phyloP scores from a whole-genome alignment of 2,329 filamentous ascomycete genomes.

The Chaetomiaceae sp. region DNA sequence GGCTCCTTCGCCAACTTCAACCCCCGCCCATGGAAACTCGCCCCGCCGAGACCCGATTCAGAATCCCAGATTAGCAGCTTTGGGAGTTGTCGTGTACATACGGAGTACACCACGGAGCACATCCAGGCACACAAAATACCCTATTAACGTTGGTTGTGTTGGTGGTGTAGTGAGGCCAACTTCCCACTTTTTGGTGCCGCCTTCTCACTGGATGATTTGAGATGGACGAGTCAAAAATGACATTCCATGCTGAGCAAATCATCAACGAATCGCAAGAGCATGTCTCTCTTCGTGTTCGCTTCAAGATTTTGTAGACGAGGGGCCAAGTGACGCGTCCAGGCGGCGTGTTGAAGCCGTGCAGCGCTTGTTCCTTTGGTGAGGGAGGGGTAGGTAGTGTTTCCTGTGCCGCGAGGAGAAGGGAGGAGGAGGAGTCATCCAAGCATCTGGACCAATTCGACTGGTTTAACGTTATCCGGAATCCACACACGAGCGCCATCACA shows the following conservation, averaged over 20 bases:
- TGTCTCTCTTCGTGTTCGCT: conserved; percentile 7
- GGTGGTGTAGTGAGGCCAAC: not conserved
- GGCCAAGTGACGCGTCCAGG: conserved; percentile 16
- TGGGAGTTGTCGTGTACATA: not conserved
- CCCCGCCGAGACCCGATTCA: conserved; percentile 9
- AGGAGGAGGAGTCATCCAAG: conserved; percentile 9
- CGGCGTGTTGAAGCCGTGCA: not conserved
- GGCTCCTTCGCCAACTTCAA: conserved; percentile 11
- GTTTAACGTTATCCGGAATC: not conserved
- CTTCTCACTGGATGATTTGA: not conserved
- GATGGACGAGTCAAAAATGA: not conserved
- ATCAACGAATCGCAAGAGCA: conserved; percentile 5
- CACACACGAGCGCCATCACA: conserved; percentile 1
- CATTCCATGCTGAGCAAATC: not conserved
- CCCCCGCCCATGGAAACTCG: conserved; percentile 12
- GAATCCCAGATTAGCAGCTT: not conserved
- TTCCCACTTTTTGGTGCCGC: not conserved
- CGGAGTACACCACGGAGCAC: too few species aligned
- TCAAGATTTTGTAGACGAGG: not conserved
- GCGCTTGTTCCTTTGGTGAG: too few species aligned
- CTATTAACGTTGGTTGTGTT: too few species aligned
- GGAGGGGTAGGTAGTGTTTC: not conserved
- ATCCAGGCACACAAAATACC: too few species aligned
- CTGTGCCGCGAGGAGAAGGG: conserved; percentile 12
- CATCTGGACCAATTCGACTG: conserved; percentile 4